Percentiles rank a stretch among this genome's conserved stretches.
Evolutionary conservation across 129 eudicot species (phyloP).

Genomic region (Lonicera japonica): DNA sequence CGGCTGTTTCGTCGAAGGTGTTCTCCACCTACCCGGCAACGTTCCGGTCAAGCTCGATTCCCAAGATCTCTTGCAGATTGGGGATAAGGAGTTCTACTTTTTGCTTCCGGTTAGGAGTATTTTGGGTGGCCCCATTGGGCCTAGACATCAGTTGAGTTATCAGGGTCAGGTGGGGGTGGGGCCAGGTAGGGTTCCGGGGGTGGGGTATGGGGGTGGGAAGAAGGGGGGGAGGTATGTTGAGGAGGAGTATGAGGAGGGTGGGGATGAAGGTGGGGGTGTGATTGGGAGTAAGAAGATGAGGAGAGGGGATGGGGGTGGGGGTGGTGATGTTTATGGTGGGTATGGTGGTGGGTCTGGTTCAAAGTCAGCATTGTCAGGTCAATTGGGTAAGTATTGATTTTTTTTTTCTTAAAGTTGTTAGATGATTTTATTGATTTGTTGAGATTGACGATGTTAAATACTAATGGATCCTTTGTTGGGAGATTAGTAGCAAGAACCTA

Average conservation of each 20-base stretch:
- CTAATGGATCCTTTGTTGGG: too few relatives aligned
- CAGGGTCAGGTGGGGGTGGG: conserved; percentile 20
- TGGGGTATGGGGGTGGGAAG: conserved; percentile 25
- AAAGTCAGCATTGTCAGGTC: conserved; percentile 30
- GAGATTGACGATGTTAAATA: background rate
- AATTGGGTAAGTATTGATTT: conserved; percentile 62
- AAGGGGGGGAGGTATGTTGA: conserved; percentile 47
- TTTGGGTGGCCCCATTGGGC: conserved; percentile 52
- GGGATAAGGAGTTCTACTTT: conserved; percentile 89
- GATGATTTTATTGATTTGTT: background rate
- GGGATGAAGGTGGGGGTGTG: conserved; percentile 25
- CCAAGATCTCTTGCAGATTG: conserved; percentile 78
- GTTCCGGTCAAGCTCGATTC: conserved; percentile 86
- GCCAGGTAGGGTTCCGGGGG: too few relatives aligned
- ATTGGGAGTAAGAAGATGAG: conserved; percentile 42
- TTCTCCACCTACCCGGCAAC: conserved; percentile 74
- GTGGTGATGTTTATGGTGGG: conserved; percentile 38
- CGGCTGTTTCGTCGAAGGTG: conserved; percentile 93
- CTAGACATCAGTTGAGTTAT: conserved; percentile 28
- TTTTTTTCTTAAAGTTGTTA: too few relatives aligned
- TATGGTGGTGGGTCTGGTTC: conserved; percentile 50
- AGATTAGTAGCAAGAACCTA: too few relatives aligned
- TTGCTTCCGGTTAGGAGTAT: conserved; percentile 73
- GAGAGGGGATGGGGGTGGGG: conserved; percentile 41
- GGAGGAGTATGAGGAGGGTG: conserved; percentile 47